These are phyloP conservation scores for Populus trichocarpa DNA, from an alignment of 441 rosid genomes.

Conservation along the genomic window DNA sequence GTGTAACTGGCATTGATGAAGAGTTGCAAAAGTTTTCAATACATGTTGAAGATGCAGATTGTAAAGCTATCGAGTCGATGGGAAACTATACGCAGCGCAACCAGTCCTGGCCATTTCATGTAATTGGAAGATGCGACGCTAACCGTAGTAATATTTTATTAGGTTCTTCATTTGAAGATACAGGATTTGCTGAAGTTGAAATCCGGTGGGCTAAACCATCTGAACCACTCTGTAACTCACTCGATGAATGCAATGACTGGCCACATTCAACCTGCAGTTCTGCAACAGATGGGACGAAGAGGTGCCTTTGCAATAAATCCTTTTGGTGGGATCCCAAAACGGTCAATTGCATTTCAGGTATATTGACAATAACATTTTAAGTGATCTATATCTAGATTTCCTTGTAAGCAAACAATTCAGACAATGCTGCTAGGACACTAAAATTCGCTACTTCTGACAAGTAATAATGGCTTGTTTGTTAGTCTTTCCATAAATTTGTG, in stretches of 20 bases:
- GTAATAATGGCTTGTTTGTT: background rate
- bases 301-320: conserved; percentile 43
- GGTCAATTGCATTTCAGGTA: conserved; percentile 50
- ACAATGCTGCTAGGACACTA: background rate
- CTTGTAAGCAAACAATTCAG: background rate
- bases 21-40: conserved; percentile 35
- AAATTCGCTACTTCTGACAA: background rate
- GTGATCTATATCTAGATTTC: background rate
- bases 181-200: conserved; percentile 41
- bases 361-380: conserved; percentile 9
- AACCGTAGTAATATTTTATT: background rate
- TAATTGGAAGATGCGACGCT: conserved; percentile 2
- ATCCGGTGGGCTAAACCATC: conserved; percentile 49
- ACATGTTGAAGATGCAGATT: conserved; percentile 18
- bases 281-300: conserved; percentile 30
- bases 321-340: conserved; percentile 44
- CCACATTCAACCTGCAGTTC: conserved; percentile 45
- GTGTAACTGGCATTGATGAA: conserved; percentile 36
- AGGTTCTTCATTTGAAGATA: background rate
- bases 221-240: conserved; percentile 48
- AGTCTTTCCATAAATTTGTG: background rate
- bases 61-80: conserved; percentile 4
- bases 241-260: conserved; percentile 60
- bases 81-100: conserved; percentile 9
- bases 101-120: conserved; percentile 37